Evolutionary conservation across 352 stramenopile genomes (phyloP).

Genomic region (Hyaloperonospora brassicae): DNA sequence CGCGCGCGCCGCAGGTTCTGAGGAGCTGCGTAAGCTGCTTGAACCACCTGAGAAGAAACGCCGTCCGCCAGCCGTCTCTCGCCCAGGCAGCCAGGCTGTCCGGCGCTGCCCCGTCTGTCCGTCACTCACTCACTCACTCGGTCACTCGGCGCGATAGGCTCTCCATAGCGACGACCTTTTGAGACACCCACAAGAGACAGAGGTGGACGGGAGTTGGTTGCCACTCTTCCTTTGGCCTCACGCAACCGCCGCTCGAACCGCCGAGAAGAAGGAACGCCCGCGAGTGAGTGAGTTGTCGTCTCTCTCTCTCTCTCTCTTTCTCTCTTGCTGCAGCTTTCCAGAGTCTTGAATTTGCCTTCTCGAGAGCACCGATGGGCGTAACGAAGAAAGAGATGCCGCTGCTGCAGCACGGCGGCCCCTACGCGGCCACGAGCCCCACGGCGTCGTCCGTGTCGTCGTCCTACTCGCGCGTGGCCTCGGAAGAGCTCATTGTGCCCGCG

Average conservation of each 20-base stretch:
- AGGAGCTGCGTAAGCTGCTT: too few species aligned
- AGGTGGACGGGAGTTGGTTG: too few species aligned
- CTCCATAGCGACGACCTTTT: not conserved
- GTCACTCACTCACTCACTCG: too few species aligned
- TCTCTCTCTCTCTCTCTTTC: conserved; percentile 20
- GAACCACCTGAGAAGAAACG: not conserved
- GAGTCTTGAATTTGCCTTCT: conserved; percentile 23
- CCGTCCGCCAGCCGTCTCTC: not conserved
- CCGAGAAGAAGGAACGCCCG: conserved; percentile 3
- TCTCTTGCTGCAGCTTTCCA: too few species aligned
- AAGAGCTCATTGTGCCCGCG: conserved; percentile 73
- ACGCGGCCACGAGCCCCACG: conserved; percentile 28
- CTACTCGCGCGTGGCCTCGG: conserved; percentile 56
- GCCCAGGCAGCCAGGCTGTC: too few species aligned
- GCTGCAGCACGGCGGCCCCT: conserved; percentile 39
- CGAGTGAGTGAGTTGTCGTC: too few species aligned
- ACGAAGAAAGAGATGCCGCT: conserved; percentile 47
- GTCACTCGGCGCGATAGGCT: too few species aligned
- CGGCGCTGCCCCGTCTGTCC: too few species aligned
- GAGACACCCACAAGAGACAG: conserved; percentile 4
- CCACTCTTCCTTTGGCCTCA: too few species aligned
- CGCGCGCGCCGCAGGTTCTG: conserved; percentile 1
- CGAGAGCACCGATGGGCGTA: conserved; percentile 16
- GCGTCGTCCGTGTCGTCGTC: conserved; percentile 46
- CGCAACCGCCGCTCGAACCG: too few species aligned